phyloP scores from a whole-genome alignment of 352 stramenopile genomes.

The Phytophthora foliorum region DNA sequence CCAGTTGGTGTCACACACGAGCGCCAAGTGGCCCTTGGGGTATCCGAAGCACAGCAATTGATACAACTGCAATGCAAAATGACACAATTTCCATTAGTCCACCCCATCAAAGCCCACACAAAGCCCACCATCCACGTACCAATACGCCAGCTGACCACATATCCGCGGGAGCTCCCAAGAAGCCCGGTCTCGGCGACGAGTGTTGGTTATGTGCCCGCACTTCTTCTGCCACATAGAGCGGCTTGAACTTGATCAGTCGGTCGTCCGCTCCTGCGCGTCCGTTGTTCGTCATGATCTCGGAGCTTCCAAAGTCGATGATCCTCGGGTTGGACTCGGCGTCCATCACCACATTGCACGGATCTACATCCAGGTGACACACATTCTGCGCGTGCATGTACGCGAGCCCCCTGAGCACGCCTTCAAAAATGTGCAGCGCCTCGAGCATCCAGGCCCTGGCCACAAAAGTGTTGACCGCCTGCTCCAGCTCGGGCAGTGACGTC shows the following conservation, averaged over 20 bases:
- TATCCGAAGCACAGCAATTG: slow-evolving; percentile 87
- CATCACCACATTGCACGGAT: slow-evolving; percentile 85
- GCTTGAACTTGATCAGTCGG: slow-evolving; percentile 83
- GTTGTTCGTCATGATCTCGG: slow-evolving; percentile 79
- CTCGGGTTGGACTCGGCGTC: slow-evolving; percentile 58
- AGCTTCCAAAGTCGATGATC: slow-evolving; percentile 87
- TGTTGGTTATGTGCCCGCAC: slow-evolving; percentile 73
- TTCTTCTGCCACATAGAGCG: slow-evolving; percentile 77
- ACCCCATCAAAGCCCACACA: not conserved
- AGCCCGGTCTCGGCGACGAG: slow-evolving; percentile 63
- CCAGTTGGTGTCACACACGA: slow-evolving; percentile 85
- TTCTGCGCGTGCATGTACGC: slow-evolving; percentile 85
- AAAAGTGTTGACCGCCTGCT: slow-evolving; percentile 66
- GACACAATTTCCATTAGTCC: slow-evolving; percentile 17
- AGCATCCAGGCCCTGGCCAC: slow-evolving; percentile 78
- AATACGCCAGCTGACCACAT: slow-evolving; percentile 85
- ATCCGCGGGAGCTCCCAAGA: slow-evolving; percentile 74
- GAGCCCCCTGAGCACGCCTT: slow-evolving; percentile 72
- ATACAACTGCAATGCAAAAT: slow-evolving; percentile 61
- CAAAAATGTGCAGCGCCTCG: slow-evolving; percentile 72
- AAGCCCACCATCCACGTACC: slow-evolving; percentile 47
- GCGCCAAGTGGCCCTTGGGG: slow-evolving; percentile 76
- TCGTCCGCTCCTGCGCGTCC: slow-evolving; percentile 61
- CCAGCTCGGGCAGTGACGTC: slow-evolving; percentile 53
- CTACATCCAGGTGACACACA: slow-evolving; percentile 84